Evolutionary conservation across 208 protist species (phyloP), one percentile per base, ranked within the genome.

Genomic region (Lotmaria passim): DNA sequence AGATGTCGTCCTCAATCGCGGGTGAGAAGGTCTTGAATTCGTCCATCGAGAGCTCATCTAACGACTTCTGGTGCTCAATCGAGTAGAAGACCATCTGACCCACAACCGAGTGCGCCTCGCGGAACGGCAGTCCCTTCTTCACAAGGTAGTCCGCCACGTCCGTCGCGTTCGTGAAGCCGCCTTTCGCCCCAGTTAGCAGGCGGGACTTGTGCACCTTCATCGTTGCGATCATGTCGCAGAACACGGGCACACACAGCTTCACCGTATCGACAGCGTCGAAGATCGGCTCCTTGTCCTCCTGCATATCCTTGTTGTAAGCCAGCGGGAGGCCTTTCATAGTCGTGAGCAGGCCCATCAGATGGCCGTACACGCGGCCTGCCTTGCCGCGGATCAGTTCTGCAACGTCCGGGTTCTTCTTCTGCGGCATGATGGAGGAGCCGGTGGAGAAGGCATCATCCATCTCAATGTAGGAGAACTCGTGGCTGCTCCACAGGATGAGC

Each of bases 231-330:
- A 77, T 77, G 48, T 77, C 71, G 61, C 71, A 77, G 63, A 77
- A 77, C 19, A 77, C 71, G 7, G 71, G 71, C 47, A 77, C 21
- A 62, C 71, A 77, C 14, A 77, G 57, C 71, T 70, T 69, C 48
- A 77, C 71, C 38, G 71, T 77, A 55, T 77, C 71, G 36, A 77
- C 46, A 24, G 71, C 28, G 41, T 77, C 71, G 28, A 77, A 77
- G 50, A 77, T 77, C 33, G 71, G 56, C 55, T 77, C 71, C 71
- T 77, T 77, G 57, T 77, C 71, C 63, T 77, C 71, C 63, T 77
- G 71, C 71, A 77, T 77, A 30, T 77, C 71, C 51, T 77, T 77
- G 61, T 77, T 77, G 63, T 77, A 77, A n/a, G 71, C 71, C 19
- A 77, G 71, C 55, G 71, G 71, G 34, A 77, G 61, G 10, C 71